Evolutionary conservation across 345 rosid genomes (phyloP), one percentile per base, ranked within the genome.

Genomic region (Physaria fendleri): DNA sequence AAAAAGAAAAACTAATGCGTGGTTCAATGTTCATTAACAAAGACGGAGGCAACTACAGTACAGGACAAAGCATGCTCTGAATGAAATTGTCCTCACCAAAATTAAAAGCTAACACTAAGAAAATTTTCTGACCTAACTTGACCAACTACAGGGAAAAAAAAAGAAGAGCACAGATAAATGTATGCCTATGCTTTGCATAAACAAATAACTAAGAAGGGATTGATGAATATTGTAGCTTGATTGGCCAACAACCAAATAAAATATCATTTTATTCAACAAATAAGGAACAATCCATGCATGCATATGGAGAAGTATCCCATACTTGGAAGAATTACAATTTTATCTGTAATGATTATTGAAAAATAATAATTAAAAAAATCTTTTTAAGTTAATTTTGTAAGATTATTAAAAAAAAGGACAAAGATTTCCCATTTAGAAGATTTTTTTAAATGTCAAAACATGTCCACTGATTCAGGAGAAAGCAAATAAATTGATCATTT

Each of bases 201-300:
- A 38, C 35, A 54, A 34, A 54, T 24, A 33, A 51, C 2, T 41
- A 50, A 41, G 10, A 59, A 51, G 6, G 17, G 8, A 45, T 16
- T 52, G 67, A 68, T 60, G 35, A 14, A 69, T 17, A 38, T 44
- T 23, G 62, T 69, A 27, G 65, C 22, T 42, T 61, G 51, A 53
- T 54, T 25, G 67, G 68, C 57, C 68, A 69, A 69, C 74, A 54
- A 69, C 62, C 68, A 55, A 46, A 51, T 35, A 25, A 59, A 58
- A 30, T 58, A 5, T 40, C 48, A 37, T 2, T 29, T 12, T 25
- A 39, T 5, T 13, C n/a, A 4, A 16, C n/a, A 5, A 13, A 18
- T 7, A 39, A 4, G 18, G 25, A 50, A 60, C 55, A 42, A 68
- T 60, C 34, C 72, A 68, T 51, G 72, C 66, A 59, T 68, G 61